Evolutionary conservation across 2,329 filamentous ascomycete species (phyloP).

Genomic region (Colletotrichum sp.): DNA sequence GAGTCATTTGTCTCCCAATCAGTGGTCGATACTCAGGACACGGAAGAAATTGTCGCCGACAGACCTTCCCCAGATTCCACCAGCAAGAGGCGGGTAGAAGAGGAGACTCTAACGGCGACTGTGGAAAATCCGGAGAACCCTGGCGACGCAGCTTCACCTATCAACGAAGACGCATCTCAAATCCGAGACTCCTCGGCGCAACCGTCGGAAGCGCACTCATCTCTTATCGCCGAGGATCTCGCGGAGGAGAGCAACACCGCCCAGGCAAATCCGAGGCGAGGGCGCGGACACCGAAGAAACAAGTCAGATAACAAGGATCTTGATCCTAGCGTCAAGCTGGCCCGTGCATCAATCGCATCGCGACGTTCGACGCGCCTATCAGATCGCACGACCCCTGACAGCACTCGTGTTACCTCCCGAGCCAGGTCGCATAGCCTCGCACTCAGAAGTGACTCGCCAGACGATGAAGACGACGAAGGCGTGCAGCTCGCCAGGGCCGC

Average conservation of each 20-base stretch:
- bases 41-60: slow-evolving; percentile 6
- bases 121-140: not conserved
- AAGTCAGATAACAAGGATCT: slow-evolving; percentile 13
- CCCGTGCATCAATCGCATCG: slow-evolving; percentile 20
- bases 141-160: not conserved
- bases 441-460: slow-evolving; percentile 25
- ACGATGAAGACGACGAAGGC: slow-evolving; percentile 29
- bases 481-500: slow-evolving; percentile 34
- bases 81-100: not conserved
- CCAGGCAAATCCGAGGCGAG: slow-evolving; percentile 13
- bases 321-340: slow-evolving; percentile 21
- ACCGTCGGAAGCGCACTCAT: slow-evolving; percentile 15
- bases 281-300: slow-evolving; percentile 18
- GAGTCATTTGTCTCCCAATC: not conserved
- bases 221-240: slow-evolving; percentile 20
- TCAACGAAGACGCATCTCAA: slow-evolving; percentile 12
- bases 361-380: slow-evolving; percentile 21
- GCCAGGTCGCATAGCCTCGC: slow-evolving; percentile 29
- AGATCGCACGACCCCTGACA: slow-evolving; percentile 22
- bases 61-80: not conserved
- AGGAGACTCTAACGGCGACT: not conserved
- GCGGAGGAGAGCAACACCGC: slow-evolving; percentile 5
- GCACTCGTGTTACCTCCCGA: slow-evolving; percentile 27
- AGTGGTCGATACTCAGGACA: not conserved
- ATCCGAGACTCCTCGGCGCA: slow-evolving; percentile 18